These are phyloP conservation scores for Fusarium succisae DNA, from an alignment of 2,329 filamentous ascomycete species.

Conservation along the genomic window DNA sequence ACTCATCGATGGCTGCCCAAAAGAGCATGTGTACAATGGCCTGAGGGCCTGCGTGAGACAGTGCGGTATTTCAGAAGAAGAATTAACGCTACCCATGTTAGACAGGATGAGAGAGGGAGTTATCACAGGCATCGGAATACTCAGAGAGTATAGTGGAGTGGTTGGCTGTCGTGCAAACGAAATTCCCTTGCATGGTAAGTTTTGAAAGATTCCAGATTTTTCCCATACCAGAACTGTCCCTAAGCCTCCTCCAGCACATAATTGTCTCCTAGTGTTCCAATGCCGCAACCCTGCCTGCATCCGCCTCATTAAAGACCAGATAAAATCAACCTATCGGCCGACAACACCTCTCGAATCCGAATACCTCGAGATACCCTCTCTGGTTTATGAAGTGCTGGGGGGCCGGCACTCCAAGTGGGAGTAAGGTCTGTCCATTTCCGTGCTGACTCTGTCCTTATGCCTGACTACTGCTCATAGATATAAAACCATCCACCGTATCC, in stretches of 20 bases:
- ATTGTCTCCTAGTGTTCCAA: constrained; percentile 16
- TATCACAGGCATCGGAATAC: constrained; percentile 13
- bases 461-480: constrained; percentile 15
- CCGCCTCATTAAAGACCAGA: not conserved
- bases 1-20: constrained; percentile 1
- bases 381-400: constrained; percentile 23
- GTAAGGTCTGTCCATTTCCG: constrained; percentile 3
- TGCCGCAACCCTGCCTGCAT: constrained; percentile 1
- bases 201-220: not conserved
- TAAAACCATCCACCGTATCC: constrained; percentile 1
- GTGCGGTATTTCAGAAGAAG: constrained; percentile 7
- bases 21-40: not conserved
- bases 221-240: not conserved
- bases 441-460: not conserved
- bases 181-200: constrained; percentile 25
- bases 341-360: constrained; percentile 11
- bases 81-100: constrained; percentile 8
- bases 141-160: constrained; percentile 5
- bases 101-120: constrained; percentile 13
- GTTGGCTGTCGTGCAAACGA: constrained; percentile 25
- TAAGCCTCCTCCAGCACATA: constrained; percentile 1
- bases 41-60: constrained; percentile 5
- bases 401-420: constrained; percentile 10
- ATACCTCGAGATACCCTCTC: constrained; percentile 12
- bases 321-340: constrained; percentile 7